Percentiles rank a stretch among this genome's conserved stretches.
These are phyloP conservation scores for Medicago lupulina DNA, from an alignment of 306 rosid species.

Conservation along the genomic window DNA sequence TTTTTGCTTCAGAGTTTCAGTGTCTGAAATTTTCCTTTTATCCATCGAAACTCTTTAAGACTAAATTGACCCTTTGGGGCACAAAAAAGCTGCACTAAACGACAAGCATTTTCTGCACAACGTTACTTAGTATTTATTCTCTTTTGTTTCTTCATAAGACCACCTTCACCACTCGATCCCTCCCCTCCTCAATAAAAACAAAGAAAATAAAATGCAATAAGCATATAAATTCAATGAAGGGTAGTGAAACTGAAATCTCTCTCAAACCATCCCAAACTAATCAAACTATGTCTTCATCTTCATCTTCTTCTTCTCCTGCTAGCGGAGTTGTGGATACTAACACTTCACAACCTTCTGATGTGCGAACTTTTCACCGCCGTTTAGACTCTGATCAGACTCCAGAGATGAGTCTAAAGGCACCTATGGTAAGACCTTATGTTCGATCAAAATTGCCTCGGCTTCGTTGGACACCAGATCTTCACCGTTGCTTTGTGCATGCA, in stretches of 20 bases:
- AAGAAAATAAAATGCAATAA: background rate
- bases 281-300: slow-evolving; percentile 42
- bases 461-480: slow-evolving; percentile 90
- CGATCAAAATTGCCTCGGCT: slow-evolving; percentile 81
- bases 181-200: background rate
- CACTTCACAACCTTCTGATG: slow-evolving; percentile 22
- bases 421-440: slow-evolving; percentile 63
- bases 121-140: slow-evolving; percentile 66
- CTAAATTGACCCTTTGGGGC: slow-evolving; percentile 59
- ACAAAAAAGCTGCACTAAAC: slow-evolving; percentile 63
- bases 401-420: slow-evolving; percentile 46
- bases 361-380: slow-evolving; percentile 8
- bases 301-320: slow-evolving; percentile 45
- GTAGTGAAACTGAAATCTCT: slow-evolving; percentile 29
- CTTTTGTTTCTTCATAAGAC: slow-evolving; percentile 53
- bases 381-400: background rate
- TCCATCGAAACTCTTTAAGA: slow-evolving; percentile 70
- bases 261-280: slow-evolving; percentile 32
- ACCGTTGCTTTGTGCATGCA: slow-evolving; percentile 85
- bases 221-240: slow-evolving; percentile 34
- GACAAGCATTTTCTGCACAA: slow-evolving; percentile 60
- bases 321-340: slow-evolving; percentile 36
- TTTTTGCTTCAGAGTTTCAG: slow-evolving; percentile 58
- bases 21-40: slow-evolving; percentile 57
- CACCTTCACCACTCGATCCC: slow-evolving; percentile 26